Conservation (phyloP, 371 early-diverging fungal species). For the Homolaphlyctis polyrhiza region DNA sequence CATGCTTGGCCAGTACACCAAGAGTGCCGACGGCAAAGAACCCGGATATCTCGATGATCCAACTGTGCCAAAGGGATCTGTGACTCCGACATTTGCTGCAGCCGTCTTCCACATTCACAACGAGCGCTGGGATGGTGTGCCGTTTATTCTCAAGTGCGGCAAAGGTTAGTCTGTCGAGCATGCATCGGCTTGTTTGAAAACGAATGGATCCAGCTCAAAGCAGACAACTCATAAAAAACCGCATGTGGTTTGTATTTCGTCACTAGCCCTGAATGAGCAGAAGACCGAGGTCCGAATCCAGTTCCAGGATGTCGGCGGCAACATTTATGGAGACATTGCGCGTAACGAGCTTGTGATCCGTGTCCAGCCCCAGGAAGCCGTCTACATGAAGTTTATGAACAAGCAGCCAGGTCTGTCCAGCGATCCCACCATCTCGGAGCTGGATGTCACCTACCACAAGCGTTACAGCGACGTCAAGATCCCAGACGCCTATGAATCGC, state of each 20-base stretch:
- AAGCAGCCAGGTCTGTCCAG: slow-evolving; percentile 66
- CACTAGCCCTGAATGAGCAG: slow-evolving; percentile 77
- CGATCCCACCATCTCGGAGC: slow-evolving; percentile 66
- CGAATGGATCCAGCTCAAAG: too few species aligned
- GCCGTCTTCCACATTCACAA: slow-evolving; percentile 81
- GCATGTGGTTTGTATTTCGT: neutral
- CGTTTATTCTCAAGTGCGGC: slow-evolving; percentile 93
- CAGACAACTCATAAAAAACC: neutral
- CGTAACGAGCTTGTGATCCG: slow-evolving; percentile 96
- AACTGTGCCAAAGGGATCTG: slow-evolving; percentile 73
- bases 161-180: slow-evolving; percentile 51
- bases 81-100: slow-evolving; percentile 92
- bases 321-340: slow-evolving; percentile 63
- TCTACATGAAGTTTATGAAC: slow-evolving; percentile 96
- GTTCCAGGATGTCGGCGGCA: slow-evolving; percentile 82
- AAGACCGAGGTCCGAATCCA: slow-evolving; percentile 94
- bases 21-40: slow-evolving; percentile 64
- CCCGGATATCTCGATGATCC: slow-evolving; percentile 89
- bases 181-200: neutral
- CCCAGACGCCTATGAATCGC: slow-evolving; percentile 94
- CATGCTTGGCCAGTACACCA: slow-evolving; percentile 86
- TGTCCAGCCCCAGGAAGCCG: slow-evolving; percentile 91
- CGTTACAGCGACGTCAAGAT: slow-evolving; percentile 81
- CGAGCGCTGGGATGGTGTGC: slow-evolving; percentile 94
- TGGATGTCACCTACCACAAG: slow-evolving; percentile 84